Conservation (phyloP, 257 asterid genomes). For the Hygrophila difformis region DNA sequence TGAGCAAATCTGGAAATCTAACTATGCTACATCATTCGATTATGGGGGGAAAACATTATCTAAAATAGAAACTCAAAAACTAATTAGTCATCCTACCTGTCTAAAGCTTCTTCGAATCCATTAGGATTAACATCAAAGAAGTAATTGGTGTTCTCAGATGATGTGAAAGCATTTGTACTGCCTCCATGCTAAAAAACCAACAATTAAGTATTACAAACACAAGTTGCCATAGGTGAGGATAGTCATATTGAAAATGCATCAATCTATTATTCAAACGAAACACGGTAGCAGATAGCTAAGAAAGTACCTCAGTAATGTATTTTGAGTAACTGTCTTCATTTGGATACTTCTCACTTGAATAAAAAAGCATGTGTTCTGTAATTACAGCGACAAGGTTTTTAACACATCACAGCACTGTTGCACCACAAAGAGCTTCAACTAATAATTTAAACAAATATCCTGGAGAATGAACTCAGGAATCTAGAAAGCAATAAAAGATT, state of each 20-base stretch:
- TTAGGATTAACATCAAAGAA: constrained; percentile 85
- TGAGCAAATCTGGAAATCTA: constrained; percentile 65
- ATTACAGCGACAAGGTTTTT: background rate
- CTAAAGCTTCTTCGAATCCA: constrained; percentile 84
- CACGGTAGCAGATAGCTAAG: background rate
- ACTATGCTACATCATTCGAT: constrained; percentile 11
- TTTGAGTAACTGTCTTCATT: constrained; percentile 88
- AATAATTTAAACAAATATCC: too few relatives aligned
- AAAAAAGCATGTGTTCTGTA: constrained; percentile 96
- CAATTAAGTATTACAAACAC: too few relatives aligned
- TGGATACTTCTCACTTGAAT: constrained; percentile 96
- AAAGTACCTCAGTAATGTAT: constrained; percentile 73
- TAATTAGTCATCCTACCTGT: constrained; percentile 44
- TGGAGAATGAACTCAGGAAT: too few relatives aligned
- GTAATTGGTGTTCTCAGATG: constrained; percentile 80
- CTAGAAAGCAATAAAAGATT: too few relatives aligned
- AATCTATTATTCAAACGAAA: too few relatives aligned
- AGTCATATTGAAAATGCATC: too few relatives aligned
- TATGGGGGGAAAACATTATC: background rate
- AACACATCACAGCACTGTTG: too few relatives aligned
- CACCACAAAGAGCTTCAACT: too few relatives aligned
- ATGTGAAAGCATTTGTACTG: constrained; percentile 93
- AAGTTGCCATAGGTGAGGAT: too few relatives aligned
- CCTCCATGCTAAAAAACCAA: constrained; percentile 79
- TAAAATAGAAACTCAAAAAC: too few relatives aligned